Conservation (phyloP, 352 stramenopile species). For the Poterioochromonas sp. region DNA sequence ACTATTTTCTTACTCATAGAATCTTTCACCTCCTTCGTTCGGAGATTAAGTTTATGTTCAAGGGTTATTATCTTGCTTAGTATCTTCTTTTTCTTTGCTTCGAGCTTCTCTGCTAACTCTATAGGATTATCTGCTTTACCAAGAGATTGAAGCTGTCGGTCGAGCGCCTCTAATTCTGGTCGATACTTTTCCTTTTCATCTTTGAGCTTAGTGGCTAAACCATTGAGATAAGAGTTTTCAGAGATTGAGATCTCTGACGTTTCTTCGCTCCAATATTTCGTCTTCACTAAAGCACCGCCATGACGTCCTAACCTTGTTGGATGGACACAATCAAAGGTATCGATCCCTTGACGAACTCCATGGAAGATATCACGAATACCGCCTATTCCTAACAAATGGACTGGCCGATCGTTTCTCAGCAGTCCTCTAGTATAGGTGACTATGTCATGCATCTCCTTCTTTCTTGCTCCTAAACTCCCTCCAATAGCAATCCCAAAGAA, state of each 20-base stretch:
- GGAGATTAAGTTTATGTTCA: background rate
- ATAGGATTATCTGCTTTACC: too few species aligned
- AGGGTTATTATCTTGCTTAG: too few species aligned
- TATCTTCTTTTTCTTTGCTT: background rate
- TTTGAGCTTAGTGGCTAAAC: background rate
- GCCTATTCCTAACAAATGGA: constrained; percentile 38
- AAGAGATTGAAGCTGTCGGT: too few species aligned
- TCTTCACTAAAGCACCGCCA: constrained; percentile 41
- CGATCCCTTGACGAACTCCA: constrained; percentile 39
- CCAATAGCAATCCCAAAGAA: constrained; percentile 48
- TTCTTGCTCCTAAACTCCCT: constrained; percentile 40
- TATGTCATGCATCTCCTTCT: constrained; percentile 36
- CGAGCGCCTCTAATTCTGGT: too few species aligned
- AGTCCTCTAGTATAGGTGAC: constrained; percentile 29
- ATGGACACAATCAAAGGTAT: constrained; percentile 49
- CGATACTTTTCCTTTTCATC: background rate
- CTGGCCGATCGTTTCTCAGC: constrained; percentile 33
- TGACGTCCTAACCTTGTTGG: constrained; percentile 45
- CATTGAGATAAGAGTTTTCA: background rate
- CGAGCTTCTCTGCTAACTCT: background rate
- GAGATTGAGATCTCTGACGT: background rate
- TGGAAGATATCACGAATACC: constrained; percentile 36
- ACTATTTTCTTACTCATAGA: background rate
- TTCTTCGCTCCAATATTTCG: constrained; percentile 38
- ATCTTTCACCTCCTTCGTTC: background rate